phyloP scores from a whole-genome alignment of 495 filamentous ascomycete species.

The Wilcoxina mikolae region DNA sequence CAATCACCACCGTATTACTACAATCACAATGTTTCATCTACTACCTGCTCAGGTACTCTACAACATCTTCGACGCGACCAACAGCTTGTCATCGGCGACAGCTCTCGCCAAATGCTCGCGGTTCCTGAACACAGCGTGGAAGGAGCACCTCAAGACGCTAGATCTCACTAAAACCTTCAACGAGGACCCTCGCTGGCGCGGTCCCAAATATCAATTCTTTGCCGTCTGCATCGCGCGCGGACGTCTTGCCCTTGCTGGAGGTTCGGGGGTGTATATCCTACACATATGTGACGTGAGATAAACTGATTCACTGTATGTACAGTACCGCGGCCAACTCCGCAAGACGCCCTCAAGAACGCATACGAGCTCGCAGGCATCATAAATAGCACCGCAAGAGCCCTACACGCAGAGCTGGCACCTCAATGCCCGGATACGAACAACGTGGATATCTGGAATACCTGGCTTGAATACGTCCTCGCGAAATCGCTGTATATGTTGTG shows the following conservation, averaged over 20 bases:
- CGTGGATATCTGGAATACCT: neutral
- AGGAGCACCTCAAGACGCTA: neutral
- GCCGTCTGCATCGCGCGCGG: neutral
- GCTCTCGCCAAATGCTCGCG: neutral
- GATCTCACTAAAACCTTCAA: neutral
- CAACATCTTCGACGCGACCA: neutral
- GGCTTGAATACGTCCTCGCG: neutral
- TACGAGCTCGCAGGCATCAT: slow-evolving; percentile 1
- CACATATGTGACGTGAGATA: neutral
- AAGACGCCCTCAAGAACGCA: neutral
- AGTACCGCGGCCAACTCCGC: neutral
- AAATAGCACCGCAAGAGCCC: neutral
- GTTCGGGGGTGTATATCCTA: neutral
- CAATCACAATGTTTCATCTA: neutral
- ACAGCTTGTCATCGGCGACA: neutral
- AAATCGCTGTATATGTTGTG: slow-evolving; percentile 3
- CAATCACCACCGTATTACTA: too few relatives aligned
- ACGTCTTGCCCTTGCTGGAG: neutral
- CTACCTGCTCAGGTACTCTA: neutral
- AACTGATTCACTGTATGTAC: neutral
- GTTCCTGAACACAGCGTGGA: neutral
- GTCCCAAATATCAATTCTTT: neutral
- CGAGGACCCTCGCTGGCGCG: neutral
- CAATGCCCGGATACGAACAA: neutral
- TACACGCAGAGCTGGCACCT: neutral